These are phyloP conservation scores for Termitomyces sp. DNA, from an alignment of 768 basidiomycete species.

Conservation along the genomic window DNA sequence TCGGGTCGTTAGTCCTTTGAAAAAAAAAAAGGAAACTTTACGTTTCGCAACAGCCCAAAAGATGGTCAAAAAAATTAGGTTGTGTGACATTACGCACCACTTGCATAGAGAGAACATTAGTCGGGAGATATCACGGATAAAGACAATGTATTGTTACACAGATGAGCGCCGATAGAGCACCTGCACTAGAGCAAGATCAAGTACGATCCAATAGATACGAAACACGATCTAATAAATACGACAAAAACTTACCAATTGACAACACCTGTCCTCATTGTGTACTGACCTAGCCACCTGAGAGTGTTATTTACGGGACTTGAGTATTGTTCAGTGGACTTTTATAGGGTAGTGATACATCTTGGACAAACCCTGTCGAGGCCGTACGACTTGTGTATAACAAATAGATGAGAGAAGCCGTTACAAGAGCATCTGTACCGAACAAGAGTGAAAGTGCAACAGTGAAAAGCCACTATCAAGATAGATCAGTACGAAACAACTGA, in stretches of 20 bases:
- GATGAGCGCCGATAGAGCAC: constrained; percentile 6
- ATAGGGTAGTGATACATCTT: too few species aligned
- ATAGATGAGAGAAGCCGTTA: constrained; percentile 3
- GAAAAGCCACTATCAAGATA: constrained; percentile 4
- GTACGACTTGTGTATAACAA: constrained; percentile 6
- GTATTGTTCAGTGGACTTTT: not conserved
- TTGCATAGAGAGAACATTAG: not conserved
- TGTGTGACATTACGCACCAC: constrained; percentile 8
- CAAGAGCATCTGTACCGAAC: not conserved
- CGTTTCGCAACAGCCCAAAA: constrained; percentile 7
- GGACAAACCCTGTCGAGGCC: not conserved
- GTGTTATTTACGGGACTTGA: constrained; percentile 4
- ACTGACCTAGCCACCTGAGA: not conserved
- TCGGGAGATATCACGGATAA: not conserved
- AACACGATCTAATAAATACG: too few species aligned
- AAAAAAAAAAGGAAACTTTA: not conserved
- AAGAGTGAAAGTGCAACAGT: constrained; percentile 3
- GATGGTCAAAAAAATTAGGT: constrained; percentile 5
- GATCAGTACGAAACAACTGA: not conserved
- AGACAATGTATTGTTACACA: not conserved
- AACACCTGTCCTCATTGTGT: constrained; percentile 6
- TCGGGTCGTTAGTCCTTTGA: not conserved
- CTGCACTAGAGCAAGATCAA: not conserved
- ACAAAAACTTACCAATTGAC: constrained; percentile 2
- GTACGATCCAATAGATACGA: not conserved